Percentiles rank a stretch among this genome's conserved stretches.
Conservation (phyloP, 202 grass and related monocot species). For the Brachypodium distachyon region DNA sequence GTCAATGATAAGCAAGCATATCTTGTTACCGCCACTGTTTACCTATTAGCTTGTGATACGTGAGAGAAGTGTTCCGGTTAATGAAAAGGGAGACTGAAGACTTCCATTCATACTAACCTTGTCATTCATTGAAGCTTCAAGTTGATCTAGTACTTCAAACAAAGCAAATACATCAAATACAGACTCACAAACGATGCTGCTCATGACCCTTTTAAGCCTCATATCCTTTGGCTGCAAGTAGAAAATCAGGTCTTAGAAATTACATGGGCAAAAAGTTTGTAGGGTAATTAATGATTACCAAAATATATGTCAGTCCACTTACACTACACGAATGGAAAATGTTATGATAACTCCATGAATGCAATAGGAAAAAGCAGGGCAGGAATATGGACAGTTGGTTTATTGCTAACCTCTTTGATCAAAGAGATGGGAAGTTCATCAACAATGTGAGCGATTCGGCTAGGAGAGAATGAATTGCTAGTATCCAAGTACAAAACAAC, state of each 20-base stretch:
- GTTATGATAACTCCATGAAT: not conserved
- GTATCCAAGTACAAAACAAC: conserved; percentile 75
- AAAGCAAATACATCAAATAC: conserved; percentile 88
- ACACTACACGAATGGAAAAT: not conserved
- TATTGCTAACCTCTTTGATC: conserved; percentile 35
- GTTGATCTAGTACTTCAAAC: conserved; percentile 53
- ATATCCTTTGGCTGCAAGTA: conserved; percentile 38
- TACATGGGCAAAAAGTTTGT: not conserved
- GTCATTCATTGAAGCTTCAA: conserved; percentile 52
- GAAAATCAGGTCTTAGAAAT: conserved; percentile 6
- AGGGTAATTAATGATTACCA: not conserved
- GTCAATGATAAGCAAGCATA: conserved; percentile 80
- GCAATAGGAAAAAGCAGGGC: not conserved
- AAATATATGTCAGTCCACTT: not conserved
- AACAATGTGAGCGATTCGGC: conserved; percentile 40
- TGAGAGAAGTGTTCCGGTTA: not conserved
- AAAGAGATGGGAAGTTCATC: conserved; percentile 26
- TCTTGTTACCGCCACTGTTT: conserved; percentile 33
- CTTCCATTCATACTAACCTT: conserved; percentile 20
- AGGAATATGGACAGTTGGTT: not conserved
- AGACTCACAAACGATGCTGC: conserved; percentile 53
- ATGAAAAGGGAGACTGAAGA: not conserved
- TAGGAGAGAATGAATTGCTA: conserved; percentile 79
- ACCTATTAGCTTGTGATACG: conserved; percentile 27
- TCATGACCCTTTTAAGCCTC: conserved; percentile 54